A percentile compares a stretch with the other conserved stretches of the same genome.
Conservation (phyloP, 2,329 filamentous ascomycete species). For the Xylariales sp. region DNA sequence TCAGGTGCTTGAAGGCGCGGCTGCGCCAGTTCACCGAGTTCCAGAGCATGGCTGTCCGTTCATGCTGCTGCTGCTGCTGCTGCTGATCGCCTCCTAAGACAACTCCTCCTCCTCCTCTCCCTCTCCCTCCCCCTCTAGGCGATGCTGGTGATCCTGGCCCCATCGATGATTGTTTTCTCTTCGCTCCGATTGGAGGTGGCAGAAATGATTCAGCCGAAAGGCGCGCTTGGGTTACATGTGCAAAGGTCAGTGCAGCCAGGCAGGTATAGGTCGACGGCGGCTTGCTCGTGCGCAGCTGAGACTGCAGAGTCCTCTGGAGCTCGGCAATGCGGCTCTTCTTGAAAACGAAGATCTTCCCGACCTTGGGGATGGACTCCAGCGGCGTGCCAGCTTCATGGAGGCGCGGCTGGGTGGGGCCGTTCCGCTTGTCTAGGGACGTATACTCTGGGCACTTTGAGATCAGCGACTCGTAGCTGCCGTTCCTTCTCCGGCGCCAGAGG, state of each 20-base stretch:
- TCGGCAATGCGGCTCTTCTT: constrained; percentile 23
- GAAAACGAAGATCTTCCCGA: constrained; percentile 38
- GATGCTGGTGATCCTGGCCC: too few relatives aligned
- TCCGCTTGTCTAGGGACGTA: constrained; percentile 21
- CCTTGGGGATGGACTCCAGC: constrained; percentile 25
- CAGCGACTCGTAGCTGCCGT: constrained; percentile 18
- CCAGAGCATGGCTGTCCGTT: constrained; percentile 29
- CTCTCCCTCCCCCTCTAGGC: too few relatives aligned
- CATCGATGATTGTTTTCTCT: too few relatives aligned
- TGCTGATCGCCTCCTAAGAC: too few relatives aligned
- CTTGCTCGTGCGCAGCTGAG: constrained; percentile 11
- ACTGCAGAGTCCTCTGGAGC: constrained; percentile 21
- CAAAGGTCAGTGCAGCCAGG: constrained; percentile 35
- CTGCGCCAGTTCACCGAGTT: constrained; percentile 38
- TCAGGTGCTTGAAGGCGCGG: constrained; percentile 26
- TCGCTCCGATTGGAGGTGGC: constrained; percentile 8
- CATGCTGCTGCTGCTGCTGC: too few relatives aligned
- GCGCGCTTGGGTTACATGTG: constrained; percentile 31
- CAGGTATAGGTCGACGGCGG: constrained; percentile 33
- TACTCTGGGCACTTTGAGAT: constrained; percentile 34
- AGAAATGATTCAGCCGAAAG: constrained; percentile 17
- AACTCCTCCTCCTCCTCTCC: too few relatives aligned
- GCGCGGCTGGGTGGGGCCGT: constrained; percentile 31
- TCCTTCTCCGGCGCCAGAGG: constrained; percentile 10
- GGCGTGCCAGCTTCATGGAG: constrained; percentile 19